Base-by-base conservation (phyloP, 495 filamentous ascomycete species). In the Aspergillus funiculosus region DNA sequence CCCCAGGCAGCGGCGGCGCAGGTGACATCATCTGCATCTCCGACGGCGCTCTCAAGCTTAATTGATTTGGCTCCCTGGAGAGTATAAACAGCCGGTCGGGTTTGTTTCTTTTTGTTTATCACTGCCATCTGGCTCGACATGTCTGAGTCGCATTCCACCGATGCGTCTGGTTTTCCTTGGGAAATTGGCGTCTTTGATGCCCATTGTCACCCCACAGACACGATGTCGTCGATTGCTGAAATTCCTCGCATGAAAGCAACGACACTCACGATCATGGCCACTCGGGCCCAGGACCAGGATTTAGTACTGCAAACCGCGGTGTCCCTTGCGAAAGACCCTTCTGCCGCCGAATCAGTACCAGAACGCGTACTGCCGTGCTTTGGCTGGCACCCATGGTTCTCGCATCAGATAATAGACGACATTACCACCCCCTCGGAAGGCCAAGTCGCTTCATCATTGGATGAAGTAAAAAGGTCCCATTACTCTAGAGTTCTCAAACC, bases 301-400 rank as follows among this genome's bases (percentile, higher is more conserved):
- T 79, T 97, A 14, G 94, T 98, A 10, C 75, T 76, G 11, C 58
- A 82, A 19, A 75, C 84, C 39, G 83, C 89, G 2, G 62, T 71
- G 19, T 52, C 62, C 25, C 61, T 74, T 36, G 74, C 55, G 24
- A 62, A 62, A 42, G 52, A 35, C 48, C 39, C 24, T 30, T 39
- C 51, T 30, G 58, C 39, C 52, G 53, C 61, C 51, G 57, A 52
- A 29, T 14, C 40, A 22, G 47, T 50, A 7, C 52, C 38, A 24
- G 50, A 54, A 8, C 58, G 51, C 11, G 57, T 95, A 9, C 49
- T 96, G 1, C 91, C 92, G 0, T 82, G 81, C 21, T 98, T 95
- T 67, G 92, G 92, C n/a, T 95, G 91, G 89, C 92, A 98, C 62
- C 94, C 94, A 1, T 98, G 92, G 92, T 98, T 97, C 64, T 92